Evolutionary conservation across 177 flowering plant genomes (phyloP).

Genomic region (Tripterygium wilfordii): DNA sequence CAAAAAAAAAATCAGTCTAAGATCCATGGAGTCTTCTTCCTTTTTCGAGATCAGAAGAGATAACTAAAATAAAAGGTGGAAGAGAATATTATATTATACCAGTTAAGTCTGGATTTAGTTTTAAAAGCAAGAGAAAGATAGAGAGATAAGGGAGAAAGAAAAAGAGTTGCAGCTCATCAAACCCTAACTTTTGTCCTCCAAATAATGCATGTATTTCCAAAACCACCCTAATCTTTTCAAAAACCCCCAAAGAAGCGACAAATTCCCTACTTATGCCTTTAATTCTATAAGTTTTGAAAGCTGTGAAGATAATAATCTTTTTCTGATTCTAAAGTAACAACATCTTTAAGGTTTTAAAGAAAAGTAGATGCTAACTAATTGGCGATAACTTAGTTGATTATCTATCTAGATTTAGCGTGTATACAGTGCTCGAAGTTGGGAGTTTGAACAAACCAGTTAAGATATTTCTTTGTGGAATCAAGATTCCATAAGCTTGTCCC

Average conservation of each 20-base stretch:
- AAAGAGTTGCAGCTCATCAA: conserved; percentile 12
- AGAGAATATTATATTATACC: conserved; percentile 24
- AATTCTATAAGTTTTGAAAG: conserved; percentile 31
- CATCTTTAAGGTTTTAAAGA: conserved; percentile 50
- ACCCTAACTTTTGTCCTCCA: conserved; percentile 9
- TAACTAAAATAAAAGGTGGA: no score
- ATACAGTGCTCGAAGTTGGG: no score
- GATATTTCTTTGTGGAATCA: no score
- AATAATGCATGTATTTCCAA: conserved; percentile 17
- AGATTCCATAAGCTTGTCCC: conserved; percentile 1
- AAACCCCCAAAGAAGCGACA: conserved; percentile 38
- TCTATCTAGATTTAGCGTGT: no score
- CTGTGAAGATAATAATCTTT: conserved; percentile 35
- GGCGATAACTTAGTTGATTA: no score
- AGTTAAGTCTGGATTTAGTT: conserved; percentile 11
- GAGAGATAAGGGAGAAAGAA: conserved; percentile 12
- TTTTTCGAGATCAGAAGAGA: conserved; percentile 19
- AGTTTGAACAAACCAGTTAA: no score
- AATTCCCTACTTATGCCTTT: conserved; percentile 52
- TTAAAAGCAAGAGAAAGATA: conserved; percentile 2
- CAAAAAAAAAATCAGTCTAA: conserved; percentile 24
- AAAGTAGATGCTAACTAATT: conserved; percentile 37
- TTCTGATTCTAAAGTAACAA: conserved; percentile 52
- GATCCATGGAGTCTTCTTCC: conserved; percentile 29
- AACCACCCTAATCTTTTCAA: conserved; percentile 23